Base-by-base conservation (phyloP, 352 stramenopile genomes). In the Phytopythium litorale region DNA sequence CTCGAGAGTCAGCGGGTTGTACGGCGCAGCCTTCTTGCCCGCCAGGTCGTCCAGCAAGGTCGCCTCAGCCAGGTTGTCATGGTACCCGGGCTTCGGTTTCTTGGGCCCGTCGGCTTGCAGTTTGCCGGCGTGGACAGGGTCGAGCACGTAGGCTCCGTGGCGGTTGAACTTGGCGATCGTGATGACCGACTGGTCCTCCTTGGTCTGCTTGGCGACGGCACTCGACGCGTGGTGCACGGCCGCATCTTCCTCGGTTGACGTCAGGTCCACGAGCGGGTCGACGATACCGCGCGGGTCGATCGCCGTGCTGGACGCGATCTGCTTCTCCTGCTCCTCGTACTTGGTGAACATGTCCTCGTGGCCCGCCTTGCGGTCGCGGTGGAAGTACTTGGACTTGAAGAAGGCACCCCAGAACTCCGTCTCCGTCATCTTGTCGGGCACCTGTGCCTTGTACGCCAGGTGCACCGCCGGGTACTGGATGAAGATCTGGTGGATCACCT, bases 401-500 rank as follows among this genome's bases (percentile, higher is more conserved):
- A 94, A 96, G 13, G 84, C 79, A 15, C 81, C 73, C 87, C 87
- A 96, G 64, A 96, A 96, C 69, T 96, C 87, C 18, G 85, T 90
- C 68, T 93, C 87, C n/a, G 72, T 90, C 81, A 96, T 91, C 67
- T 93, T 91, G 70, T 96, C 87, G 1, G 87, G 87, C 54, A 96
- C 87, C 67, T 93, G 87, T 33, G 72, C 78, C 66, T 92, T 73
- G 68, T 96, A 96, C 35, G 87, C 87, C 45, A 91, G 72, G 65
- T 96, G 86, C 60, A 96, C 85, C 3, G 86, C 84, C 45, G 87
- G 87, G 67, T 94, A 96, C 69, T 96, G 87, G 56, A 93, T 88
- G 40, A 96, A 96, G 60, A 96, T 96, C 72, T 96, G 87, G 62
- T 96, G 87, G 65, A 96, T 94, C 50, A 94, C 87, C 30, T 96